These are phyloP conservation scores for Globisporangium polare DNA, from an alignment of 352 stramenopile species.

Conservation along the genomic window DNA sequence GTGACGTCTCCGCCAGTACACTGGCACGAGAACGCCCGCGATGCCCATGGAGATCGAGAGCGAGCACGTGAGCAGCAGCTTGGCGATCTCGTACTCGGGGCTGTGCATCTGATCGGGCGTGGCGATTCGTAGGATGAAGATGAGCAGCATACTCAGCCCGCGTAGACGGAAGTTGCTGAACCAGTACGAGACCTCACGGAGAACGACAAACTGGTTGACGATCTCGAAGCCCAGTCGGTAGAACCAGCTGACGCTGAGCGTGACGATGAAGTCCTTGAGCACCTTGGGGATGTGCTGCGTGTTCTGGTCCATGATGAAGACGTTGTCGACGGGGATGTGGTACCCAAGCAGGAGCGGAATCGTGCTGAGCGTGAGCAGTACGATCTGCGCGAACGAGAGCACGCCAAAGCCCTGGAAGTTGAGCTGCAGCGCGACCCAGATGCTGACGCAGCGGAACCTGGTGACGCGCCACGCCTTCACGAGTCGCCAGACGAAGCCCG, in stretches of 20 bases:
- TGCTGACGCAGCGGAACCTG: constrained; percentile 22
- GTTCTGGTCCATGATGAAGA: constrained; percentile 22
- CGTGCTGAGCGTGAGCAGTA: constrained; percentile 27
- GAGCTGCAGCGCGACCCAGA: constrained; percentile 29
- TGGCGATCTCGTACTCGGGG: constrained; percentile 23
- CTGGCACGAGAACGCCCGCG: constrained; percentile 1
- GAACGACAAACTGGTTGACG: constrained; percentile 19
- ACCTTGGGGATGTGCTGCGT: constrained; percentile 16
- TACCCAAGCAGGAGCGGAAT: constrained; percentile 27
- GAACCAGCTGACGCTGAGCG: constrained; percentile 26
- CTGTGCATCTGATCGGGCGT: constrained; percentile 19
- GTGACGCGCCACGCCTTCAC: constrained; percentile 18
- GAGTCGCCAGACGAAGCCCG: constrained; percentile 22
- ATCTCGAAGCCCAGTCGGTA: constrained; percentile 26
- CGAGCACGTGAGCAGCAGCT: constrained; percentile 19
- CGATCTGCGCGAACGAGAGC: constrained; percentile 23
- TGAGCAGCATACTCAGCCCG: constrained; percentile 1
- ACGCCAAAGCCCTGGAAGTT: constrained; percentile 36
- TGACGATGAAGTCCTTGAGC: constrained; percentile 26
- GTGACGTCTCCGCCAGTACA: neutral
- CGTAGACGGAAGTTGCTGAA: constrained; percentile 24
- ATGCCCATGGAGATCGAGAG: constrained; percentile 11
- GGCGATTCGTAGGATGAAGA: constrained; percentile 17
- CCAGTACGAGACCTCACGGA: constrained; percentile 19
- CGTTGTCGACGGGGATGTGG: constrained; percentile 24